These are phyloP conservation scores for Cruciata laevipes DNA, from an alignment of 257 asterid genomes.

Conservation along the genomic window DNA sequence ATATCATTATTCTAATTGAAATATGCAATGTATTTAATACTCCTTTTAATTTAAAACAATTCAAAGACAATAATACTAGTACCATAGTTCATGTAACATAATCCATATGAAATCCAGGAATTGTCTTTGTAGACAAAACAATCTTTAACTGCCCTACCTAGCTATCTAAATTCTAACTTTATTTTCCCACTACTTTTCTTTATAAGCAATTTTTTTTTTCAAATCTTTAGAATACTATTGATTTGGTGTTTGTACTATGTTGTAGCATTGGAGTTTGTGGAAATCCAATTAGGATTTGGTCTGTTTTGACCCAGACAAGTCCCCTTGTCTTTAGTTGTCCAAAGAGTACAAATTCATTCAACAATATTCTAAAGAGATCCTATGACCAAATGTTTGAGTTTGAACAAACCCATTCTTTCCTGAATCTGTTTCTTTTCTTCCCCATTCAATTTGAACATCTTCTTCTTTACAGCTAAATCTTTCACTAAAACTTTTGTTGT, in stretches of 20 bases:
- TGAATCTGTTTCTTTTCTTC: not conserved
- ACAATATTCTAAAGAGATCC: not conserved
- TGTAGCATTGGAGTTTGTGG: slow-evolving; percentile 14
- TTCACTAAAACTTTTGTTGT: not conserved
- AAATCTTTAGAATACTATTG: not conserved
- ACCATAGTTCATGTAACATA: not conserved
- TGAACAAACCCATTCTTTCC: slow-evolving; percentile 9
- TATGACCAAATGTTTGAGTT: not conserved
- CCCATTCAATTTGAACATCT: slow-evolving; percentile 2
- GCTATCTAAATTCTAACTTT: not conserved
- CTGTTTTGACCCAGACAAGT: slow-evolving; percentile 26
- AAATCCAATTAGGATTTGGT: slow-evolving; percentile 22
- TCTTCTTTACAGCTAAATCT: slow-evolving; percentile 9
- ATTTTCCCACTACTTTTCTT: not conserved
- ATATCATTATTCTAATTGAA: no score
- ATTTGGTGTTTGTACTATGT: not conserved
- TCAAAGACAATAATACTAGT: no score
- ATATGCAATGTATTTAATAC: no score
- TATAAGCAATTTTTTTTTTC: not conserved
- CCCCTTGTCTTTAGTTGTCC: slow-evolving; percentile 11
- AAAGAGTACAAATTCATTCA: not conserved
- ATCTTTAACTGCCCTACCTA: not conserved
- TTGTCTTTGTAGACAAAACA: slow-evolving; percentile 4
- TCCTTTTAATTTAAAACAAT: no score
- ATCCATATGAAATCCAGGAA: not conserved